Evolutionary conservation across 352 stramenopile species (phyloP).

Genomic region (Phytophthora aleatoria): DNA sequence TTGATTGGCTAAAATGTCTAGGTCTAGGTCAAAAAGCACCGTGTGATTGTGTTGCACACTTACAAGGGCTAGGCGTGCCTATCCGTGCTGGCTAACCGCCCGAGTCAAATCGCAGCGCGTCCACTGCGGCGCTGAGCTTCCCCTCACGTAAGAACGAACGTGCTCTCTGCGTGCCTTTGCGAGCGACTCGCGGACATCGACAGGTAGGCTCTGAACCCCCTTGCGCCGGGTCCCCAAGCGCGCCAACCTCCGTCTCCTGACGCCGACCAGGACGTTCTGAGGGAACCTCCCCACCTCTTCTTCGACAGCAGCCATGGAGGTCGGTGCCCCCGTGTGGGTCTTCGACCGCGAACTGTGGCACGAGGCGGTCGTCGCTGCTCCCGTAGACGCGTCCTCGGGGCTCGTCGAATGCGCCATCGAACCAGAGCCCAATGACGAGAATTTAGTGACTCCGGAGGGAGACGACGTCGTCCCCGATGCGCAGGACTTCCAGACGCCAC

Average conservation of each 20-base stretch:
- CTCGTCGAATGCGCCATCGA: conserved; percentile 64
- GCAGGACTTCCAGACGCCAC: conserved; percentile 45
- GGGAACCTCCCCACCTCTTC: neutral
- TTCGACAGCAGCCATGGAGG: conserved; percentile 53
- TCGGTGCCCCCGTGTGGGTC: conserved; percentile 77
- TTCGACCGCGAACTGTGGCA: conserved; percentile 74
- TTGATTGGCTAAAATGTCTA: conserved; percentile 1
- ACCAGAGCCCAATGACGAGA: conserved; percentile 45
- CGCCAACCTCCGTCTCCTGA: conserved; percentile 20
- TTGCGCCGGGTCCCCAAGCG: conserved; percentile 20
- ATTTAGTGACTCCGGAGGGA: conserved; percentile 33
- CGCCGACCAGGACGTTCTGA: conserved; percentile 7
- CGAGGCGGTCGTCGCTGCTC: conserved; percentile 61
- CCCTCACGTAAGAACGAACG: conserved; percentile 16
- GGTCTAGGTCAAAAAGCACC: neutral
- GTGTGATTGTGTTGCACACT: conserved; percentile 31
- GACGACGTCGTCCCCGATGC: conserved; percentile 26
- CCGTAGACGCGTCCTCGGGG: conserved; percentile 43
- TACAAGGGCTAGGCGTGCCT: conserved; percentile 26
- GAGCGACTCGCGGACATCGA: conserved; percentile 19
- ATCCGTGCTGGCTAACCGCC: conserved; percentile 29
- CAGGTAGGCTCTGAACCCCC: conserved; percentile 17
- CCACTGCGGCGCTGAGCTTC: conserved; percentile 16
- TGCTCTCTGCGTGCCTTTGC: conserved; percentile 9
- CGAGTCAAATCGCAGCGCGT: conserved; percentile 29